Conservation (phyloP, 2,329 filamentous ascomycete species). For the Aspergillus quadrilineatus region DNA sequence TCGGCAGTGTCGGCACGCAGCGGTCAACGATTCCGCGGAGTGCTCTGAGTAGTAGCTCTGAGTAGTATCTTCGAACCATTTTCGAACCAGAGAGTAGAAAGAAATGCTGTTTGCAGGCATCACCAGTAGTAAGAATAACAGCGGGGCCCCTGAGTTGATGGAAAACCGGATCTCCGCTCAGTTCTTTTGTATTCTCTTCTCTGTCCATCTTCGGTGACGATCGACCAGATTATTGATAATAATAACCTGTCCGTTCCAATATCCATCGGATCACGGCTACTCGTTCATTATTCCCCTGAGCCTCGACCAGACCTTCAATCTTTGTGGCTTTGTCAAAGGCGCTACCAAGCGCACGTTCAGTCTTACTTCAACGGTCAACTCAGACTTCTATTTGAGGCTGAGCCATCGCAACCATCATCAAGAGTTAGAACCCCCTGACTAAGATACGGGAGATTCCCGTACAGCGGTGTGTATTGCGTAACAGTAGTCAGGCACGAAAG, state of each 20-base stretch:
- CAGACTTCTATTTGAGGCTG: background rate
- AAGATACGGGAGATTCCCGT: background rate
- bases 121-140: background rate
- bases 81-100: background rate
- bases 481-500: constrained; percentile 2
- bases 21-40: background rate
- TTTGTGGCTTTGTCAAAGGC: background rate
- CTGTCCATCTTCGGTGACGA: constrained; percentile 1
- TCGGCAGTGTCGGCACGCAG: background rate
- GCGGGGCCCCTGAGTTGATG: background rate
- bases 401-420: background rate
- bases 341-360: background rate
- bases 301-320: background rate
- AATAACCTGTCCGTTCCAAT: background rate
- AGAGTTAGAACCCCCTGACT: background rate
- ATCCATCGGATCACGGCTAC: background rate
- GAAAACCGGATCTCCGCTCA: background rate
- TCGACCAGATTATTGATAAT: constrained; percentile 14
- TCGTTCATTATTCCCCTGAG: background rate
- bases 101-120: too few species aligned
- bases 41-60: background rate
- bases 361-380: background rate
- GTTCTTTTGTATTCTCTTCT: constrained; percentile 6
- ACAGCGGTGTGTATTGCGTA: background rate
- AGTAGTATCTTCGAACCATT: background rate